These are phyloP conservation scores for Nannochloris sp. DNA, from an alignment of 139 green algal species.

Conservation along the genomic window DNA sequence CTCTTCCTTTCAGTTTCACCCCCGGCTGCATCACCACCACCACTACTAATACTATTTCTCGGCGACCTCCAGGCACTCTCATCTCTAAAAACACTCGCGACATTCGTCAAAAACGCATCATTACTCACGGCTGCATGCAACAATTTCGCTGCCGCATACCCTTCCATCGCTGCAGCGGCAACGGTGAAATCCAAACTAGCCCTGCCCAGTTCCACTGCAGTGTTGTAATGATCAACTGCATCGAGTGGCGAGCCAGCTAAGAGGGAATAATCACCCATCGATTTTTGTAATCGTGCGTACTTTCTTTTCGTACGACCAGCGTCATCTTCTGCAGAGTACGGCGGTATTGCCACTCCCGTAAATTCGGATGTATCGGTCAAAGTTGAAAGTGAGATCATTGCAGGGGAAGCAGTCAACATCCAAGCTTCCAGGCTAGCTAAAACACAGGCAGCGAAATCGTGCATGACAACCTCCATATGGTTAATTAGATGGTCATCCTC, in stretches of 20 bases:
- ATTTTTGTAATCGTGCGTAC: conserved; percentile 73
- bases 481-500: conserved; percentile 40
- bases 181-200: conserved; percentile 37
- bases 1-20: no score
- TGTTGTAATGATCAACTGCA: conserved; percentile 60
- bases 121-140: conserved; percentile 33
- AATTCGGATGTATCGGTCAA: conserved; percentile 27
- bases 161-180: conserved; percentile 43
- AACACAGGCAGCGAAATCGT: conserved; percentile 69
- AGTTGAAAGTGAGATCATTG: conserved; percentile 51
- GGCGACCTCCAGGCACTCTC: conserved; percentile 26
- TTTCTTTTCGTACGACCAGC: conserved; percentile 40
- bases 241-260: conserved; percentile 68
- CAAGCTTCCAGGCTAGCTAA: conserved; percentile 70
- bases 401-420: conserved; percentile 57
- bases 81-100: conserved; percentile 26
- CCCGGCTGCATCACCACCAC: no score
- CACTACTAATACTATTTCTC: neutral
- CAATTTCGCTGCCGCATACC: conserved; percentile 40
- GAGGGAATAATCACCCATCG: conserved; percentile 73
- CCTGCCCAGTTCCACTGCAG: conserved; percentile 37
- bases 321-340: conserved; percentile 35
- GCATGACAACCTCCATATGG: conserved; percentile 76
- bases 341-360: conserved; percentile 3
- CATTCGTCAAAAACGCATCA: conserved; percentile 30